Conservation (phyloP, 2,329 filamentous ascomycete genomes). For the Acephala macrosclerotiorum region DNA sequence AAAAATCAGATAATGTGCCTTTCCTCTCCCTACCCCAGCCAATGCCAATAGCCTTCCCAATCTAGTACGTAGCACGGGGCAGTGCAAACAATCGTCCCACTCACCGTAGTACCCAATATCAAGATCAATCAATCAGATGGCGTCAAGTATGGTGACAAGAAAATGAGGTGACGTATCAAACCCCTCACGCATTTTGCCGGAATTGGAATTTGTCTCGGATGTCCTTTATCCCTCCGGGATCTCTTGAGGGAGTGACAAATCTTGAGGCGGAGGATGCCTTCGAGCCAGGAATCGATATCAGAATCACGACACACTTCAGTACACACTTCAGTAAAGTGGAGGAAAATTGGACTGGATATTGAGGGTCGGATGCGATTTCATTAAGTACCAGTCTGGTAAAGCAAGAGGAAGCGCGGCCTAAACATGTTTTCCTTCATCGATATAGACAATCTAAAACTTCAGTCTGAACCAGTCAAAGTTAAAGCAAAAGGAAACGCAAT, state of each 20-base stretch:
- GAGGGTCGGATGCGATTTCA: no score
- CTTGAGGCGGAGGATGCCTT: not conserved
- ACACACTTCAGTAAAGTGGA: no score
- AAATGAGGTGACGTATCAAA: not conserved
- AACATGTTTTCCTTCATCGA: not conserved
- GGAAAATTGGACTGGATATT: no score
- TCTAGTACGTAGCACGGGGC: no score
- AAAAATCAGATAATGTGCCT: not conserved
- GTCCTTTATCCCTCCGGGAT: not conserved
- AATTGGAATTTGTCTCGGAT: not conserved
- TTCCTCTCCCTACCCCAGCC: not conserved
- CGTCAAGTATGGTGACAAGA: not conserved
- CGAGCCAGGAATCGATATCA: no score
- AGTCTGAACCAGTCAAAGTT: not conserved
- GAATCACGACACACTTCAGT: no score
- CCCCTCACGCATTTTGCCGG: not conserved
- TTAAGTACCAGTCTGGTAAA: no score
- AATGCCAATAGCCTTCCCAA: no score
- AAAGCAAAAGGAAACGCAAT: constrained; percentile 6
- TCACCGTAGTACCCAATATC: no score
- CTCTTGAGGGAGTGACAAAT: not conserved
- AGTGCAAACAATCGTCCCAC: not conserved
- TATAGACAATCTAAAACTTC: not conserved
- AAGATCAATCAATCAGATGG: no score
- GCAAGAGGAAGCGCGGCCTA: not conserved